Percentiles rank a stretch among this genome's conserved stretches.
phyloP scores from a whole-genome alignment of 1,284 basidiomycete genomes.

The Trichosporon sp. region DNA sequence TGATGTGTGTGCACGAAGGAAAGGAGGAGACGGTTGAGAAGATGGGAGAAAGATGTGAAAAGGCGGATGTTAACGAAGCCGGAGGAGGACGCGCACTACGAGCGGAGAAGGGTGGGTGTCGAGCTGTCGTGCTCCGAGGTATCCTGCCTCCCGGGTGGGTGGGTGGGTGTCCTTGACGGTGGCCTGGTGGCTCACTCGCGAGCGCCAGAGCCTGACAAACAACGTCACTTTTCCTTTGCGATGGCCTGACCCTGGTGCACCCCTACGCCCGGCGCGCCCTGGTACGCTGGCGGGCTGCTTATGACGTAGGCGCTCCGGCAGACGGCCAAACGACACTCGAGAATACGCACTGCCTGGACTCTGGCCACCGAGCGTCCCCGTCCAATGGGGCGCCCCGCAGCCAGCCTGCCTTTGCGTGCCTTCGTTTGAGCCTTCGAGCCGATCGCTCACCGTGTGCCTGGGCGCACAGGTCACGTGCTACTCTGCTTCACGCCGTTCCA shows the following conservation, averaged over 20 bases:
- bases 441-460: neutral
- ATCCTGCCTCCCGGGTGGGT: neutral
- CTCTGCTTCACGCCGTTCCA: neutral
- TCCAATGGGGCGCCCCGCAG: neutral
- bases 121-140: neutral
- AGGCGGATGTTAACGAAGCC: neutral
- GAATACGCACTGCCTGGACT: neutral
- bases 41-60: constrained; percentile 3
- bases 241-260: neutral
- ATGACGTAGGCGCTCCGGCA: neutral
- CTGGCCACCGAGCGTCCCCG: neutral
- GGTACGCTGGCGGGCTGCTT: neutral
- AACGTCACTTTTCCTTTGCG: neutral
- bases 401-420: neutral
- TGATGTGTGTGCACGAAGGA: constrained; percentile 1
- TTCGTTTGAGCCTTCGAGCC: neutral
- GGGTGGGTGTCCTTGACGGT: neutral
- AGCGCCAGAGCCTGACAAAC: neutral
- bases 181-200: neutral
- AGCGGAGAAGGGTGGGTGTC: neutral
- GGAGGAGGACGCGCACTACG: neutral
- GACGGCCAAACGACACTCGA: neutral
- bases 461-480: neutral
- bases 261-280: neutral
- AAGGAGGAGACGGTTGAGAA: constrained; percentile 2